Evolutionary conservation across 139 green algal species (phyloP), one percentile per base, ranked within the genome.

Genomic region (Volvox africanus): DNA sequence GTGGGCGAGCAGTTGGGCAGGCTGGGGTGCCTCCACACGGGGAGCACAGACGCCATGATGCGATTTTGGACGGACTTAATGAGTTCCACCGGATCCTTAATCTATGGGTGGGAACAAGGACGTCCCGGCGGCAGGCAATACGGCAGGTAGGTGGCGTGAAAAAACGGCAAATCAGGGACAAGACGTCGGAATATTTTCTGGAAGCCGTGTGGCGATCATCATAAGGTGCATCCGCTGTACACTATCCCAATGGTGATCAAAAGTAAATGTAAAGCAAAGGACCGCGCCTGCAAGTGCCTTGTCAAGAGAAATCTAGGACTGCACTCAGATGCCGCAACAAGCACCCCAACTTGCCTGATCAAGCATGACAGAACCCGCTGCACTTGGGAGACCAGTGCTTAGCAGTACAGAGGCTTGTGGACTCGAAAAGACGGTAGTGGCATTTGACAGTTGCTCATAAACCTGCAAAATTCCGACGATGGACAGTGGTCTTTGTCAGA

Each of bases 11-110:
- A 92, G 18, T 84, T 37, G 9, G 93, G 75, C 50, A 95, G 90
- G 61, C 71, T 61, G 30, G 93, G 91, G 93, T 96, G 93, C 30
- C 89, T 92, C 97, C 97, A 99, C 35, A 98, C 76, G 9, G 97
- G 96, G 84, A 98, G 91, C 73, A 98, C 94, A 19, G 95, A 94
- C 0, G 87, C 93, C 11, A 97, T 73, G 80, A 97, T 88, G 33
- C 91, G 85, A 24, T 82, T 82, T 88, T 97, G 95, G 78, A 97
- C 26, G 67, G 35, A 68, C 35, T 93, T 88, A 68, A 97, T 92
- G 35, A 97, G 94, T 18, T 84, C 84, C 37, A 93, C 82, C 0
- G 93, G 78, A 36, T 96, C 93, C 61, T 84, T 91, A 28, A 93
- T 62, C 91, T 94, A 91, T 1, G 73, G 65, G 11, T 2, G 24